Percentiles rank a stretch among this genome's conserved stretches.
phyloP scores from a whole-genome alignment of 2,329 filamentous ascomycete species.

The Phialophora macrospora region DNA sequence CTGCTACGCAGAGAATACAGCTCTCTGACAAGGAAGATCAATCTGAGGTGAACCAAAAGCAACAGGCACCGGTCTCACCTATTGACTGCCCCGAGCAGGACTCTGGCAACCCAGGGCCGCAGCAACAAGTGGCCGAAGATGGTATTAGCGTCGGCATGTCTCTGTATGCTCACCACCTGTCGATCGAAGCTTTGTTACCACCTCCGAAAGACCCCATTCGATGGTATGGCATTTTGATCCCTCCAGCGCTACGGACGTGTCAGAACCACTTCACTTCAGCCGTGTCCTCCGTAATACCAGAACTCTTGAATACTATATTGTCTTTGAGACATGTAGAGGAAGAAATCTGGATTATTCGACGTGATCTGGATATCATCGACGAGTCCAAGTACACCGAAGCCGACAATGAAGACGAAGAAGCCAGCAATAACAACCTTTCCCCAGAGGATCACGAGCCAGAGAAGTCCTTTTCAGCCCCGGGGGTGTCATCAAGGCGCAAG shows the following conservation, averaged over 20 bases:
- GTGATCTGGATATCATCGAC: constrained; percentile 22
- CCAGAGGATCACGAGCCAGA: neutral
- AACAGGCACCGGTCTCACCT: neutral
- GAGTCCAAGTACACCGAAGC: constrained; percentile 5
- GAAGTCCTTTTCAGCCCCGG: neutral
- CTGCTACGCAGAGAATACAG: neutral
- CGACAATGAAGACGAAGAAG: neutral
- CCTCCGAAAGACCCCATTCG: constrained; percentile 48
- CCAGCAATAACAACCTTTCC: neutral
- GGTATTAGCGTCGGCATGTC: neutral
- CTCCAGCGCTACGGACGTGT: constrained; percentile 50
- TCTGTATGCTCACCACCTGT: neutral
- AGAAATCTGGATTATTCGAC: constrained; percentile 41
- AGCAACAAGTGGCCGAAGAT: neutral
- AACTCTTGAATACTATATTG: constrained; percentile 46
- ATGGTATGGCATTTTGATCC: constrained; percentile 57
- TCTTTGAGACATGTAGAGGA: constrained; percentile 51
- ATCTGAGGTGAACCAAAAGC: neutral
- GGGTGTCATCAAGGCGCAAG: neutral
- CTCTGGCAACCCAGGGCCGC: neutral
- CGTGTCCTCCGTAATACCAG: constrained; percentile 45
- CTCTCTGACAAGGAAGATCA: neutral
- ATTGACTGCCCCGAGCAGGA: neutral
- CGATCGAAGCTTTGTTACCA: neutral
- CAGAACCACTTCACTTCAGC: constrained; percentile 51